Percentiles rank a stretch among this genome's conserved stretches.
Evolutionary conservation across 306 rosid genomes (phyloP).

Genomic region (Morella rubra): DNA sequence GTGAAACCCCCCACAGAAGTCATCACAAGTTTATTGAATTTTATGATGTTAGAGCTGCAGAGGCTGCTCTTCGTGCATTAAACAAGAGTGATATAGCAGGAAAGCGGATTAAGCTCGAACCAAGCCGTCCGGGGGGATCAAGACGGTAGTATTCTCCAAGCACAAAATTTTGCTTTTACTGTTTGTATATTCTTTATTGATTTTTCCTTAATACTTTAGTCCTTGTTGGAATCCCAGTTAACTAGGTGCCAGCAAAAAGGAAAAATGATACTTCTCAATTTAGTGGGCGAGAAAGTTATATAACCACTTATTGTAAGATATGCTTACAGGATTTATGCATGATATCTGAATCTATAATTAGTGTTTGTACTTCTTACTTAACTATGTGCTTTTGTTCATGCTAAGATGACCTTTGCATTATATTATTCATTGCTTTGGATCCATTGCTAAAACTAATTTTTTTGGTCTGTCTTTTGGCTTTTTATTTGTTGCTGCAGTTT

Average conservation of each 20-base stretch:
- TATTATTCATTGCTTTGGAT: not conserved
- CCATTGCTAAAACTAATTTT: not conserved
- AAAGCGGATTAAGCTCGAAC: slow-evolving; percentile 74
- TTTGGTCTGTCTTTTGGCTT: not conserved
- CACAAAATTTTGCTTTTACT: slow-evolving; percentile 1
- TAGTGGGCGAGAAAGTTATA: not conserved
- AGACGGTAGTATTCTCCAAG: slow-evolving; percentile 42
- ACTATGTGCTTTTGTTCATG: not conserved
- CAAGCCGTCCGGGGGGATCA: slow-evolving; percentile 48
- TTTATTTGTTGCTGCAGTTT: slow-evolving; percentile 42
- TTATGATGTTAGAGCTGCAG: slow-evolving; percentile 77
- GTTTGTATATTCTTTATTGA: slow-evolving; percentile 10
- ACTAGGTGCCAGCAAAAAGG: not conserved
- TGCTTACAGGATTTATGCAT: not conserved
- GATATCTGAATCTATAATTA: not conserved
- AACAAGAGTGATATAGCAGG: slow-evolving; percentile 63
- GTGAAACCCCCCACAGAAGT: slow-evolving; percentile 53
- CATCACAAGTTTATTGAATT: slow-evolving; percentile 58
- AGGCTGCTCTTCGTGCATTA: slow-evolving; percentile 62
- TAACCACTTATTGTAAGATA: not conserved
- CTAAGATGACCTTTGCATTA: not conserved
- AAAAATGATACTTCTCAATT: not conserved
- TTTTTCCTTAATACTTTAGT: slow-evolving; percentile 8
- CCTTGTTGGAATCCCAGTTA: not conserved
- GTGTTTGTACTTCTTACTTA: not conserved